These are phyloP conservation scores for Cicer yamashitae DNA, from an alignment of 306 rosid genomes.

Conservation along the genomic window DNA sequence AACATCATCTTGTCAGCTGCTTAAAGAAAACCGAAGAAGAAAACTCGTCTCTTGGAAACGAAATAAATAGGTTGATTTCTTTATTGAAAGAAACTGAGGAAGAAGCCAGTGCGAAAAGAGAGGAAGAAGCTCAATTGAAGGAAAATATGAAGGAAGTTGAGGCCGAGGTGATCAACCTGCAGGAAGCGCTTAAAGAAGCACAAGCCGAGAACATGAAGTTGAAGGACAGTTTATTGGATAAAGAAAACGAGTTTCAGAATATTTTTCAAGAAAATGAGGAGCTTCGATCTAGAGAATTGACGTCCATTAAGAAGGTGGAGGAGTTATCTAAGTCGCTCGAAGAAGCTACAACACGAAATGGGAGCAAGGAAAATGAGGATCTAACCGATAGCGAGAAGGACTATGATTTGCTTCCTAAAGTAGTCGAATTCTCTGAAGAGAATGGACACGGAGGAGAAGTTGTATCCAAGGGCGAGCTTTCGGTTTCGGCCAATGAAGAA, in stretches of 20 bases:
- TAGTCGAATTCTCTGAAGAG: constrained; percentile 90
- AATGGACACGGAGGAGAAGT: constrained; percentile 71
- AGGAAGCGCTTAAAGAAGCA: constrained; percentile 78
- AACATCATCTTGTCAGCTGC: constrained; percentile 67
- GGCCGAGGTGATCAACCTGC: constrained; percentile 83
- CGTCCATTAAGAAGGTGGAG: constrained; percentile 64
- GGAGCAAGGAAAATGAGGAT: constrained; percentile 68
- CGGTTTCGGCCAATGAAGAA: constrained; percentile 40
- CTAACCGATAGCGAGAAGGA: constrained; percentile 83
- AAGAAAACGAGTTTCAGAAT: constrained; percentile 81
- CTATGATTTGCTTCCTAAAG: constrained; percentile 85
- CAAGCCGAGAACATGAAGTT: constrained; percentile 77
- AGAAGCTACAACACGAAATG: constrained; percentile 69
- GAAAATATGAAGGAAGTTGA: constrained; percentile 86
- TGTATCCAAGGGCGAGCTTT: constrained; percentile 54
- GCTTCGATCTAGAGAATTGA: constrained; percentile 66
- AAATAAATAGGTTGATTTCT: constrained; percentile 62
- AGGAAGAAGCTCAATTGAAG: constrained; percentile 78
- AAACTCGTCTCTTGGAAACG: constrained; percentile 66
- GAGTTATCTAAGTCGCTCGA: constrained; percentile 81
- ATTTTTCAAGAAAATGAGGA: constrained; percentile 76
- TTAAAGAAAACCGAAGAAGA: constrained; percentile 69
- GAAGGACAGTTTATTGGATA: constrained; percentile 76
- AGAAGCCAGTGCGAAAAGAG: constrained; percentile 64
- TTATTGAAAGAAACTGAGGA: constrained; percentile 72